These are phyloP conservation scores for Sphaerulina vaccinii DNA, from an alignment of 2,329 filamentous ascomycete species.

Conservation along the genomic window DNA sequence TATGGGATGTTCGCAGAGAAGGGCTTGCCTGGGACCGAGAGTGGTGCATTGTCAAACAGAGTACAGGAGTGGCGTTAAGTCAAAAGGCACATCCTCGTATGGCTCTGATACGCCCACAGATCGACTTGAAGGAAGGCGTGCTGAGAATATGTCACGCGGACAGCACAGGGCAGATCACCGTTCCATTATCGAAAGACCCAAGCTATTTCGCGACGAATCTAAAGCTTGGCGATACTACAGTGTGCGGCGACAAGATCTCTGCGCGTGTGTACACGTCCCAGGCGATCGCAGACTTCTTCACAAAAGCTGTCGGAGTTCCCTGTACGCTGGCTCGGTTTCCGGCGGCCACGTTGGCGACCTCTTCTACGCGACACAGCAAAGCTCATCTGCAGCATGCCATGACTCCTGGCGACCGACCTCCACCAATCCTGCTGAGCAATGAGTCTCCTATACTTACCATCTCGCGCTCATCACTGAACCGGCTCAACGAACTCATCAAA, in stretches of 20 bases:
- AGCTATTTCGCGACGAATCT: conserved; percentile 50
- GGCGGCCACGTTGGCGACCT: conserved; percentile 54
- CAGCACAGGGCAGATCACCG: conserved; percentile 39
- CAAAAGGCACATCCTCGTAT: conserved; percentile 88
- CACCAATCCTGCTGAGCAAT: conserved; percentile 78
- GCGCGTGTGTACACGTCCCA: conserved; percentile 68
- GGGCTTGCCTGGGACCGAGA: conserved; percentile 93
- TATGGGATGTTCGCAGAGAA: conserved; percentile 78
- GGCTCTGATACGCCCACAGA: conserved; percentile 72
- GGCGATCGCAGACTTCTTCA: conserved; percentile 74
- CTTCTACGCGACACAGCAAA: conserved; percentile 67
- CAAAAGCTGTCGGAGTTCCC: conserved; percentile 68
- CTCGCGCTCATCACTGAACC: conserved; percentile 73
- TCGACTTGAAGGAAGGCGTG: conserved; percentile 68
- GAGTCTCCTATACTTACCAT: conserved; percentile 90
- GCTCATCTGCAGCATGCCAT: conserved; percentile 57
- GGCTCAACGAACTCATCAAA: conserved; percentile 71
- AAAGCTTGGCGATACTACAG: conserved; percentile 55
- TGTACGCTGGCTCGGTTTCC: conserved; percentile 85
- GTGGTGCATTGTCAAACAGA: conserved; percentile 89
- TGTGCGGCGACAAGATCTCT: conserved; percentile 78
- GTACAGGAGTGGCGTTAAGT: conserved; percentile 78
- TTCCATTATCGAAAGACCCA: conserved; percentile 68
- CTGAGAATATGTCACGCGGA: conserved; percentile 57
- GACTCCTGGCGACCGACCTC: conserved; percentile 24